Evolutionary conservation across 2,329 filamentous ascomycete genomes (phyloP).

Genomic region (Corynespora cassiicola): DNA sequence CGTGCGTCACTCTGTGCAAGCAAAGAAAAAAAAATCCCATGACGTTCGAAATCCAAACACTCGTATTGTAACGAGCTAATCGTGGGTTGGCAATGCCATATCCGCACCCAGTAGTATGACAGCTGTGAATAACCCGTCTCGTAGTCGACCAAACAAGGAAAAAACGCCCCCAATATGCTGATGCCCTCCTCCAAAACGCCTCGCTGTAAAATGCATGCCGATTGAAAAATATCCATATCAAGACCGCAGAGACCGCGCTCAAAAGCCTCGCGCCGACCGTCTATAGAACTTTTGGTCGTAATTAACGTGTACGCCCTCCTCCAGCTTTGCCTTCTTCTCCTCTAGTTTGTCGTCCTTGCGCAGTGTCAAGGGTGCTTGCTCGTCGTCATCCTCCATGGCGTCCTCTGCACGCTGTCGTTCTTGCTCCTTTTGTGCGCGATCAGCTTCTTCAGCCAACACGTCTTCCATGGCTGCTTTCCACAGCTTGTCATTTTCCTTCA

Average conservation of each 20-base stretch:
- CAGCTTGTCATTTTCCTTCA: conserved; percentile 55
- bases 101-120: too few relatives aligned
- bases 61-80: too few relatives aligned
- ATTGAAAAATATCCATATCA: conserved; percentile 11
- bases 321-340: conserved; percentile 35
- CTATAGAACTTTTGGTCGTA: conserved; percentile 67
- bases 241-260: conserved; percentile 5
- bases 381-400: conserved; percentile 28
- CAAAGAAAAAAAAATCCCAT: too few relatives aligned
- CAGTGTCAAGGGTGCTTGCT: conserved; percentile 26
- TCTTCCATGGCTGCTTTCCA: conserved; percentile 64
- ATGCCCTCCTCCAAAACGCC: conserved; percentile 40
- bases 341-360: conserved; percentile 37
- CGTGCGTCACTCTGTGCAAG: too few relatives aligned
- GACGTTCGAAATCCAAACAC: too few relatives aligned
- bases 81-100: too few relatives aligned
- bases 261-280: conserved; percentile 45
- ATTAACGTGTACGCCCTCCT: conserved; percentile 60
- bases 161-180: conserved; percentile 31
- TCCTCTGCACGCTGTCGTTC: conserved; percentile 21
- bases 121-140: too few relatives aligned
- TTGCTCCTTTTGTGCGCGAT: conserved; percentile 31
- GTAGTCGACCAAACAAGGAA: conserved; percentile 9
- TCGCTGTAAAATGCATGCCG: conserved; percentile 43
- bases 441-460: conserved; percentile 51